Conservation (phyloP, 1,284 basidiomycete species). For the Irpex sp. region DNA sequence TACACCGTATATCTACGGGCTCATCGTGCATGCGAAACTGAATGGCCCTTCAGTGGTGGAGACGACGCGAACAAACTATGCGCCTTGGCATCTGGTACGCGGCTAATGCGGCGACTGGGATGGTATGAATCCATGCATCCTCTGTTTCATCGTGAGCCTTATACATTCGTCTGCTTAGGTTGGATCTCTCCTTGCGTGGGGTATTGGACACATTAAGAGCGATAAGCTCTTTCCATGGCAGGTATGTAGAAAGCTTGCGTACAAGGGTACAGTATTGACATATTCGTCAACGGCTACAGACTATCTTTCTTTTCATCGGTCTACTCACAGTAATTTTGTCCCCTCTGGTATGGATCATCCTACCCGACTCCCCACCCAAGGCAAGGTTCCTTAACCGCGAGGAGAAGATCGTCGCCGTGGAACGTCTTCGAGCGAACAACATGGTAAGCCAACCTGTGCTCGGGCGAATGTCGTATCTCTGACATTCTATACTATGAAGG, state of each 20-base stretch:
- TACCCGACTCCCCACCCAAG: conserved; percentile 37
- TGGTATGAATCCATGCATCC: conserved; percentile 20
- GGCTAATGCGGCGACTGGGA: conserved; percentile 36
- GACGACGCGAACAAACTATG: conserved; percentile 41
- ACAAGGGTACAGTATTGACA: neutral
- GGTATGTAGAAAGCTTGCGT: conserved; percentile 17
- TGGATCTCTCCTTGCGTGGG: conserved; percentile 38
- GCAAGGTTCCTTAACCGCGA: conserved; percentile 36
- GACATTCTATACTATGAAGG: conserved; percentile 15
- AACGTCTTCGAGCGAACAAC: conserved; percentile 39
- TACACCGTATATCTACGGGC: neutral
- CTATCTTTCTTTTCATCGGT: conserved; percentile 49
- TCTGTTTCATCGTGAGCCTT: neutral
- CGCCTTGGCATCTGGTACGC: conserved; percentile 39
- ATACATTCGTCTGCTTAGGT: conserved; percentile 5
- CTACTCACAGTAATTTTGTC: conserved; percentile 38
- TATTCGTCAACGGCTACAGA: conserved; percentile 20
- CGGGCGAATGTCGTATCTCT: no score
- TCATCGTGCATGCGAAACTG: neutral
- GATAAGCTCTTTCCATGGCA: conserved; percentile 32
- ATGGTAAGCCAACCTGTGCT: conserved; percentile 20
- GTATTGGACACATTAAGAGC: conserved; percentile 39
- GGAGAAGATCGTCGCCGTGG: conserved; percentile 41
- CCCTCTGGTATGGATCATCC: conserved; percentile 40
- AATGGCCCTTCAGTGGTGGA: conserved; percentile 34